Evolutionary conservation across 2,329 filamentous ascomycete species (phyloP), one percentile per base, ranked within the genome.

Genomic region (Dendrostoma leiphaemia): DNA sequence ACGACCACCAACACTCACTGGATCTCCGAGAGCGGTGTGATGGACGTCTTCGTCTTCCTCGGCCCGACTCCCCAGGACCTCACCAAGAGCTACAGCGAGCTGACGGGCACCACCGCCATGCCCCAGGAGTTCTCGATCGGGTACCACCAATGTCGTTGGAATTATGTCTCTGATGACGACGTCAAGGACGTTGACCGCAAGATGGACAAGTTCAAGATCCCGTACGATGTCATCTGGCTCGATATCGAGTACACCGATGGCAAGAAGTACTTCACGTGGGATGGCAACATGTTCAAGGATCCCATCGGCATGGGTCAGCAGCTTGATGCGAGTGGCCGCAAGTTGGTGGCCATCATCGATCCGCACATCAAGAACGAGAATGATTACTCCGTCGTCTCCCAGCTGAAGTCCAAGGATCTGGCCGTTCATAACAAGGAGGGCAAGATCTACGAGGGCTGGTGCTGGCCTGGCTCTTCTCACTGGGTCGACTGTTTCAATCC

Each of bases 231-330:
- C 60, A 99, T 99, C 65, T 99, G 94, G 94, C 85, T 99, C 17
- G 94, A 99, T 65, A 90, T 99, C 62, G 94, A 99, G 74, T 99
- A 97, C 71, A 95, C 92, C 0, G 90, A 99, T 57, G 91, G 89
- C 70, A 93, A 94, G 74, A 95, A 96, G 74, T 99, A 99, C 76
- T 99, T 99, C 69, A 97, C 92, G 1, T 99, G 91, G 90, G 93
- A 99, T 65, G 82, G 86, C 19, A 81, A 96, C 65, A 94, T 86
- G 47, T 99, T 99, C 72, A 80, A 84, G 13, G 85, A 97, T 63
- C 92, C 94, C 0, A 82, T 89, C 47, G 82, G 83, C 46, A 99
- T 97, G 91, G 85, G 90, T 61, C 79, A 96, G 69, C 90, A 95
- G 65, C 81, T 97, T 9, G 91, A 92, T 61, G 82, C 85, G 58